Conservation (phyloP, 805 yeast genomes). For the Suhomyces vadensis region DNA sequence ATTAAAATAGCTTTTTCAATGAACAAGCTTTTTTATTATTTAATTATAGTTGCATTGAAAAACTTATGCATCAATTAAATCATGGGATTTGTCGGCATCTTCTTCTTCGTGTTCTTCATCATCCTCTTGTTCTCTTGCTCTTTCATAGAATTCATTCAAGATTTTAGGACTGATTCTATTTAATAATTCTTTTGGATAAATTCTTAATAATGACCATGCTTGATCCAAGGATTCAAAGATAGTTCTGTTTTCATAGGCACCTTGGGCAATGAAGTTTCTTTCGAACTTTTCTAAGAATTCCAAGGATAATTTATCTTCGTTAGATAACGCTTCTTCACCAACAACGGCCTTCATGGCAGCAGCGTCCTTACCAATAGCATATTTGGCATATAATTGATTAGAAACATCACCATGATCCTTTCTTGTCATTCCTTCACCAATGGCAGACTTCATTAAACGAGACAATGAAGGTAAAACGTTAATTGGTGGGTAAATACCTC, state of each 20-base stretch:
- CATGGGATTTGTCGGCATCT: constrained; percentile 40
- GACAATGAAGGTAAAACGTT: constrained; percentile 96
- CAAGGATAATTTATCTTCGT: constrained; percentile 94
- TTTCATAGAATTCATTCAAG: constrained; percentile 90
- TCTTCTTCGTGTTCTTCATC: constrained; percentile 51
- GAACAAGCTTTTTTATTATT: neutral
- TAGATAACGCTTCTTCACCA: constrained; percentile 98
- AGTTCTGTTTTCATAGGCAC: constrained; percentile 94
- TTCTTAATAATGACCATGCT: constrained; percentile 97
- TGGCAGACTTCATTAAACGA: constrained; percentile 98
- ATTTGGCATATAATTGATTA: constrained; percentile 97
- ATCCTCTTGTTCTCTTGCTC: constrained; percentile 69
- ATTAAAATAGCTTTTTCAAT: constrained; percentile 10
- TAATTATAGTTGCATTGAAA: neutral
- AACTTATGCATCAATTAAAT: constrained; percentile 43
- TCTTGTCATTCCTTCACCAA: constrained; percentile 99
- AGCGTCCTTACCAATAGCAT: constrained; percentile 99
- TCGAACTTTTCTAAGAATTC: constrained; percentile 98
- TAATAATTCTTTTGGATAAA: constrained; percentile 97
- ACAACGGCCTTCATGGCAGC: constrained; percentile 99
- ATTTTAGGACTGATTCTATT: constrained; percentile 99
- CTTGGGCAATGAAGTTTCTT: constrained; percentile 92
- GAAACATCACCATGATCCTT: constrained; percentile 99
- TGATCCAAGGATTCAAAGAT: constrained; percentile 94
- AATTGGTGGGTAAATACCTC: constrained; percentile 98